phyloP scores from a whole-genome alignment of 164 flowering plant genomes.

The Cinnamomum micranthum region DNA sequence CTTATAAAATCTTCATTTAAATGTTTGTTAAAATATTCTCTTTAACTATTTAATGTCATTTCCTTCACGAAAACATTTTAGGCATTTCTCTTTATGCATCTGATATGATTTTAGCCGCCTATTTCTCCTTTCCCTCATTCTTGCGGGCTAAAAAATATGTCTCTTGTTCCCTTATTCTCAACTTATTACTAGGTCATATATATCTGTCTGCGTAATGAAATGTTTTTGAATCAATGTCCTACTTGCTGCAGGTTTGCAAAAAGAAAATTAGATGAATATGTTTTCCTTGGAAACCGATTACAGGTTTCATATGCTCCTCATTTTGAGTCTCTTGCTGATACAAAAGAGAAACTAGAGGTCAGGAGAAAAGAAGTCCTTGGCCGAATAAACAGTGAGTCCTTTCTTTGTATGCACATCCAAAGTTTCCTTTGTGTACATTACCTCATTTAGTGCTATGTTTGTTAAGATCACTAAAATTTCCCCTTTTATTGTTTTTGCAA shows the following conservation, averaged over 20 bases:
- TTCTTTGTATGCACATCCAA: constrained; percentile 1
- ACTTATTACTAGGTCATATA: background rate
- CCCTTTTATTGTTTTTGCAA: background rate
- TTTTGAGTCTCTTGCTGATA: constrained; percentile 72
- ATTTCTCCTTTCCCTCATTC: no score
- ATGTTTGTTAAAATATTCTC: no score
- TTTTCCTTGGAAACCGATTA: constrained; percentile 71
- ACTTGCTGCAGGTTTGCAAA: constrained; percentile 70
- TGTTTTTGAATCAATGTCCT: background rate
- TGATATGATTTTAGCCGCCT: no score
- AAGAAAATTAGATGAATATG: constrained; percentile 80
- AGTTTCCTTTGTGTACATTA: no score
- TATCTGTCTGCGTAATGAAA: background rate
- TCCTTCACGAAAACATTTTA: no score
- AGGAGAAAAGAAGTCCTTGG: constrained; percentile 80
- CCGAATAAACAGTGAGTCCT: constrained; percentile 60
- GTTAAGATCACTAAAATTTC: background rate
- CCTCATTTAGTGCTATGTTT: background rate
- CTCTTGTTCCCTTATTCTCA: background rate
- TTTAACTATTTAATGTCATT: no score
- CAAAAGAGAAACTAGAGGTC: constrained; percentile 74
- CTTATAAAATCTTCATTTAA: no score
- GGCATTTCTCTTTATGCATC: no score
- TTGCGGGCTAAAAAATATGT: no score
- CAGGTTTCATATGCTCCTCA: constrained; percentile 85